These are phyloP conservation scores for Scheffersomyces coipomensis DNA, from an alignment of 805 yeast genomes.

Conservation along the genomic window DNA sequence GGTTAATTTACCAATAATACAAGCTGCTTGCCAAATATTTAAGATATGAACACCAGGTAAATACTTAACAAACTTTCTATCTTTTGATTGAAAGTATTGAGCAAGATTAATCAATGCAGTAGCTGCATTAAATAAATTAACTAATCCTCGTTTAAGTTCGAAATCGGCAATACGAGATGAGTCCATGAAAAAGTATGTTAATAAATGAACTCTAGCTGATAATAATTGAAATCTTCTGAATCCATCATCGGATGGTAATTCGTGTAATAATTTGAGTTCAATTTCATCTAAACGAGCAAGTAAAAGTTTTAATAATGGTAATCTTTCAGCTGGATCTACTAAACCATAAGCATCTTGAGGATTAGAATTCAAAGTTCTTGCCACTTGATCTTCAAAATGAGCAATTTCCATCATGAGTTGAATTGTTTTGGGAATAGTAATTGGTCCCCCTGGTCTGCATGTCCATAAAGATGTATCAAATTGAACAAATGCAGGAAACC, in stretches of 20 bases:
- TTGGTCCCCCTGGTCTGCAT: constrained; percentile 45
- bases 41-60: constrained; percentile 82
- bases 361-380: constrained; percentile 71
- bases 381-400: constrained; percentile 81
- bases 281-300: constrained; percentile 73
- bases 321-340: constrained; percentile 65
- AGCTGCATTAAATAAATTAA: constrained; percentile 78
- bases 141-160: constrained; percentile 71
- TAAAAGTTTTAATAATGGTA: constrained; percentile 71
- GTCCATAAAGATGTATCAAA: constrained; percentile 70
- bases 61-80: constrained; percentile 65
- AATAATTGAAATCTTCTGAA: constrained; percentile 66
- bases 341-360: constrained; percentile 65
- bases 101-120: constrained; percentile 69
- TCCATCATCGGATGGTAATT: constrained; percentile 52
- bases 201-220: constrained; percentile 76
- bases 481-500: constrained; percentile 89
- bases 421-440: constrained; percentile 55
- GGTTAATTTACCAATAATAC: constrained; percentile 73
- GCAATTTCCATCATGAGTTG: constrained; percentile 80
- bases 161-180: constrained; percentile 48
- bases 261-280: constrained; percentile 51
- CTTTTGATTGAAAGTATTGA: constrained; percentile 54
- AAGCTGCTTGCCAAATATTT: constrained; percentile 89
- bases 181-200: constrained; percentile 80